phyloP scores from a whole-genome alignment of 2,329 filamentous ascomycete genomes.

The Akanthomyces dipterigenus region DNA sequence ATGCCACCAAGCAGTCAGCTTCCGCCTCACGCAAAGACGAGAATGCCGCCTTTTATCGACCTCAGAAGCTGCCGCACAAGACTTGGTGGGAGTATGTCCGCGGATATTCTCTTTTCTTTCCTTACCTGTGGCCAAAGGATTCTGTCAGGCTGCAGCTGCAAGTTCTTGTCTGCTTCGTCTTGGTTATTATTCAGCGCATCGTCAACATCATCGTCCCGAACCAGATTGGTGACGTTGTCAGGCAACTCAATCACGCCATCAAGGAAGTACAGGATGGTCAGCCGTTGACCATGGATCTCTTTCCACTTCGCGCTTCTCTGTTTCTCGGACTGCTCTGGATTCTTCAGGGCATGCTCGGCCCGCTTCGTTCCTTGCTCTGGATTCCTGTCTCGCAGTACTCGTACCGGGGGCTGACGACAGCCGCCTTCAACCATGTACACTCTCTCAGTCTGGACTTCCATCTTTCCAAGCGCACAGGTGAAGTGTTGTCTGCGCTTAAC shows the following conservation, averaged over 20 bases:
- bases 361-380: constrained; percentile 78
- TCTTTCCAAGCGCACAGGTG: constrained; percentile 90
- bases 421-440: constrained; percentile 96
- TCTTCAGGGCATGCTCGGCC: constrained; percentile 83
- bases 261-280: constrained; percentile 39
- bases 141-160: constrained; percentile 65
- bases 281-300: constrained; percentile 26
- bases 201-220: constrained; percentile 82
- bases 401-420: constrained; percentile 87
- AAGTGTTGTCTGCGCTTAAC: constrained; percentile 90
- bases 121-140: constrained; percentile 92
- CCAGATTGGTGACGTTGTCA: constrained; percentile 74
- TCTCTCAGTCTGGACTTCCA: constrained; percentile 94
- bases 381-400: constrained; percentile 96
- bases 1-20: constrained; percentile 27
- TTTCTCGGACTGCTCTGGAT: constrained; percentile 63
- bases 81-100: constrained; percentile 96
- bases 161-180: constrained; percentile 72
- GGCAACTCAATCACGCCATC: constrained; percentile 53
- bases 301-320: constrained; percentile 29
- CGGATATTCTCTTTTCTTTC: constrained; percentile 90
- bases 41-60: constrained; percentile 79
- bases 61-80: constrained; percentile 75
- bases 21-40: constrained; percentile 44
- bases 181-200: constrained; percentile 73